Conservation (phyloP, 163 green algal species). For the Smithsoniella earleae region DNA sequence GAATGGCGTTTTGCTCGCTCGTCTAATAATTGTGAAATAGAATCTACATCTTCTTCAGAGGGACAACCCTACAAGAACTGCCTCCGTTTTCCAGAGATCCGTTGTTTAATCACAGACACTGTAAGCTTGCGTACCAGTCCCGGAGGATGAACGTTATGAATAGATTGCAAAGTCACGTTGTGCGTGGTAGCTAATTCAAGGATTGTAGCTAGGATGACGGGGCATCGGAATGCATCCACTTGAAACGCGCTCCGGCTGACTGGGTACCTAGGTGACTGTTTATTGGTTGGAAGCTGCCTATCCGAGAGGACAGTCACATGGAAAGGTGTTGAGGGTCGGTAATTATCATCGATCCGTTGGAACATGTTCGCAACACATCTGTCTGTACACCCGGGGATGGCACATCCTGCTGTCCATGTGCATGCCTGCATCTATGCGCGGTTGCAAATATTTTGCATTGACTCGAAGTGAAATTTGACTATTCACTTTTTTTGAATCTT, state of each 20-base stretch:
- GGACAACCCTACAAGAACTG: conserved; percentile 5
- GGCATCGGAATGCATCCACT: conserved; percentile 1
- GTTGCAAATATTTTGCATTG: no score
- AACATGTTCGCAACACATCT: conserved; percentile 14
- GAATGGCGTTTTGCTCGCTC: neutral
- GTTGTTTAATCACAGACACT: no score
- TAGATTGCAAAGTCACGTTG: no score
- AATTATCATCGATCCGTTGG: neutral
- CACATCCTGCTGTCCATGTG: neutral
- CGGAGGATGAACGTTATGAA: no score
- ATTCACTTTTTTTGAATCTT: no score
- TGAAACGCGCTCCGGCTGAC: neutral
- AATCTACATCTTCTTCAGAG: neutral
- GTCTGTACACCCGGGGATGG: neutral
- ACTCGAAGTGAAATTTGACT: no score
- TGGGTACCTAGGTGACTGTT: neutral
- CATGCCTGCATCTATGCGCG: neutral
- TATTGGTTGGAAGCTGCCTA: no score
- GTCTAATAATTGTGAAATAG: neutral
- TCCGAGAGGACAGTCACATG: no score
- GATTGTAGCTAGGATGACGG: conserved; percentile 5
- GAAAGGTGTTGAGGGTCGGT: neutral
- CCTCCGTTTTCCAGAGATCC: no score
- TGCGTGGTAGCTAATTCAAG: neutral
- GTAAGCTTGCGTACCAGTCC: no score